Conservation (phyloP, 192 early-diverging fungal genomes). For the Jimgerdemannia flammicorona region DNA sequence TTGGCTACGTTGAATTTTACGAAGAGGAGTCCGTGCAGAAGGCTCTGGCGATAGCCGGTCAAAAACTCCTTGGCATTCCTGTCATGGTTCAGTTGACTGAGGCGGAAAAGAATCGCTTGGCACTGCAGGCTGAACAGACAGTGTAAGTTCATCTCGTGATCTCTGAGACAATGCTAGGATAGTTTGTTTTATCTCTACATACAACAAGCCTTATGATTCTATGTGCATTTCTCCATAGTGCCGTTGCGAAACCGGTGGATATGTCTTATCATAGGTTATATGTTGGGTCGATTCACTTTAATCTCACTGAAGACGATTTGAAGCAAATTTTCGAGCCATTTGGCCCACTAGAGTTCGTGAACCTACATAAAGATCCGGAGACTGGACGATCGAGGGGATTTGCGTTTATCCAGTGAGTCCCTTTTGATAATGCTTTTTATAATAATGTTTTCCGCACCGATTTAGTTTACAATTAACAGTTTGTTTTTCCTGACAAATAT, state of each 20-base stretch:
- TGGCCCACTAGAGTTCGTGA: constrained; percentile 81
- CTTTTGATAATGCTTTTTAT: neutral
- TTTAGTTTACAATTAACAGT: neutral
- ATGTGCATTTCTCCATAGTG: neutral
- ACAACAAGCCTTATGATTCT: neutral
- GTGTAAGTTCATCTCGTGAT: constrained; percentile 38
- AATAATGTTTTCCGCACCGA: neutral
- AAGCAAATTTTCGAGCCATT: constrained; percentile 77
- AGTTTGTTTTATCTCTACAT: neutral
- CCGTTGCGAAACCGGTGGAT: constrained; percentile 25
- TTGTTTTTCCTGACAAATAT: neutral
- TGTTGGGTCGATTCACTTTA: constrained; percentile 59
- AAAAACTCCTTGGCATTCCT: constrained; percentile 89
- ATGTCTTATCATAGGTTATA: constrained; percentile 56
- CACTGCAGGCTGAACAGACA: constrained; percentile 47
- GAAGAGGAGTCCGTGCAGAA: constrained; percentile 75
- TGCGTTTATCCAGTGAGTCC: constrained; percentile 74
- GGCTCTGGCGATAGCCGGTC: constrained; percentile 80
- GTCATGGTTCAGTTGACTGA: constrained; percentile 91
- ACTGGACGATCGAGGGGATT: constrained; percentile 72
- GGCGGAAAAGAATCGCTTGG: constrained; percentile 88
- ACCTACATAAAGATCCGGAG: constrained; percentile 70
- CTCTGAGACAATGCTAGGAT: neutral
- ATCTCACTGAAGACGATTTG: constrained; percentile 72
- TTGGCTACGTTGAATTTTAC: constrained; percentile 97